phyloP scores from a whole-genome alignment of 352 stramenopile species.

The Globisporangium barbulae region DNA sequence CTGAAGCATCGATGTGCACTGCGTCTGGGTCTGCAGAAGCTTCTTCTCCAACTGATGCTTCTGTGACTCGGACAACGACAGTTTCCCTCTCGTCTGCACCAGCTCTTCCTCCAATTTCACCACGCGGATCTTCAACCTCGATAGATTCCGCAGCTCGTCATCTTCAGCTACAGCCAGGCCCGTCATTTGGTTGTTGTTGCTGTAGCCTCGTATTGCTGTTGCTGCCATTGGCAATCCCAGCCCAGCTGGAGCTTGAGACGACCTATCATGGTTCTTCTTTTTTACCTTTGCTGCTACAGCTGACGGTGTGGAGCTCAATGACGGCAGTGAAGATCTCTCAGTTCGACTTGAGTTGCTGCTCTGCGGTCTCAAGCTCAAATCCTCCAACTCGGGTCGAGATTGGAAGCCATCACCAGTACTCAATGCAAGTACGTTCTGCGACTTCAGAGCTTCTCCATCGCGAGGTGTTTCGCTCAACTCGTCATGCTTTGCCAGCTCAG shows the following conservation, averaged over 20 bases:
- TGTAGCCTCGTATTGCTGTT: not conserved
- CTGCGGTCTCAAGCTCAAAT: not conserved
- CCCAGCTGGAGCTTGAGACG: not conserved
- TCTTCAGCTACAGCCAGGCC: not conserved
- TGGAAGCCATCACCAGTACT: not conserved
- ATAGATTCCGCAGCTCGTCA: slow-evolving; percentile 4
- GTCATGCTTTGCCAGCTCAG: slow-evolving; percentile 56
- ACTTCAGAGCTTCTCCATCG: slow-evolving; percentile 2
- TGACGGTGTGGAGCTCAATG: slow-evolving; percentile 2
- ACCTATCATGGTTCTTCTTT: slow-evolving; percentile 7
- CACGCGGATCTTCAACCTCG: not conserved
- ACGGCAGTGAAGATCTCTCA: slow-evolving; percentile 6
- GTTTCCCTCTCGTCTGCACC: slow-evolving; percentile 22
- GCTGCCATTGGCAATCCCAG: not conserved
- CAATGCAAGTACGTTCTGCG: not conserved
- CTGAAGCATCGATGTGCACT: slow-evolving; percentile 35
- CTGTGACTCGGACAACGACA: slow-evolving; percentile 25
- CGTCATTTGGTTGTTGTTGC: slow-evolving; percentile 13
- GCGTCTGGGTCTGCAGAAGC: slow-evolving; percentile 32
- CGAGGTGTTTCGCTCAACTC: not conserved
- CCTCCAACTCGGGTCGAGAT: slow-evolving; percentile 13
- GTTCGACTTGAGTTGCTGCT: slow-evolving; percentile 9
- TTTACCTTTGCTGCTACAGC: slow-evolving; percentile 2
- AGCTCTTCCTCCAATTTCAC: slow-evolving; percentile 30
- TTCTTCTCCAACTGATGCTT: slow-evolving; percentile 44